Evolutionary conservation across 371 early-diverging fungal species (phyloP).

Genomic region (Rhizopus microsporus): DNA sequence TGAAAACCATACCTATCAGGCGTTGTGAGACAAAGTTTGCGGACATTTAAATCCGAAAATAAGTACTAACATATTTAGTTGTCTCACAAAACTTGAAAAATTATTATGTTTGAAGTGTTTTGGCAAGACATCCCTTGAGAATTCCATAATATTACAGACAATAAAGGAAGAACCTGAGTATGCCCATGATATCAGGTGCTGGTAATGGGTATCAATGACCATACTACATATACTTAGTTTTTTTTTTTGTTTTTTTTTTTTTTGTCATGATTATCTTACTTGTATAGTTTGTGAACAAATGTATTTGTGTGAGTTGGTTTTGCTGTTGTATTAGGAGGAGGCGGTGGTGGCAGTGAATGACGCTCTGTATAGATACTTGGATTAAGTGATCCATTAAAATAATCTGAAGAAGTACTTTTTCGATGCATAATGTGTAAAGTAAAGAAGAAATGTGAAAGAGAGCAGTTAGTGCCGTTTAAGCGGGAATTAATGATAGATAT

Average conservation of each 20-base stretch:
- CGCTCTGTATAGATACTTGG: neutral
- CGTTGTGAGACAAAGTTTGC: neutral
- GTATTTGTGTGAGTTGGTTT: slow-evolving; percentile 26
- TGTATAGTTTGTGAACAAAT: slow-evolving; percentile 48
- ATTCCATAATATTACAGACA: slow-evolving; percentile 87
- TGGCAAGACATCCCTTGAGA: slow-evolving; percentile 85
- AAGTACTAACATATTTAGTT: slow-evolving; percentile 80
- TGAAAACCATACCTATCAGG: slow-evolving; percentile 64
- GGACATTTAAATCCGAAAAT: neutral
- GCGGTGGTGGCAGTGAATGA: slow-evolving; percentile 20
- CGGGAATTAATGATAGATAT: slow-evolving; percentile 5
- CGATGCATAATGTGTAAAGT: slow-evolving; percentile 13
- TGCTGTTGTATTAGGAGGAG: slow-evolving; percentile 25
- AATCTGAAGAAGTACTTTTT: slow-evolving; percentile 18
- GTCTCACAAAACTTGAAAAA: slow-evolving; percentile 85
- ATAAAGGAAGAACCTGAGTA: slow-evolving; percentile 85
- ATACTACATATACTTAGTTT: slow-evolving; percentile 48
- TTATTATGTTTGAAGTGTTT: slow-evolving; percentile 86
- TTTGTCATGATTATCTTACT: slow-evolving; percentile 25
- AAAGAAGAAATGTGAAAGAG: slow-evolving; percentile 4
- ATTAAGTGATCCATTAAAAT: neutral
- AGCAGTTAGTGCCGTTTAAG: slow-evolving; percentile 13
- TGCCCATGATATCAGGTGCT: slow-evolving; percentile 84
- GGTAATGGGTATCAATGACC: slow-evolving; percentile 78
- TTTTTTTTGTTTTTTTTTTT: too few species aligned